Percentiles rank a stretch among this genome's conserved stretches.
Evolutionary conservation across 352 stramenopile genomes (phyloP).

Genomic region (Phytophthora nicotianae): DNA sequence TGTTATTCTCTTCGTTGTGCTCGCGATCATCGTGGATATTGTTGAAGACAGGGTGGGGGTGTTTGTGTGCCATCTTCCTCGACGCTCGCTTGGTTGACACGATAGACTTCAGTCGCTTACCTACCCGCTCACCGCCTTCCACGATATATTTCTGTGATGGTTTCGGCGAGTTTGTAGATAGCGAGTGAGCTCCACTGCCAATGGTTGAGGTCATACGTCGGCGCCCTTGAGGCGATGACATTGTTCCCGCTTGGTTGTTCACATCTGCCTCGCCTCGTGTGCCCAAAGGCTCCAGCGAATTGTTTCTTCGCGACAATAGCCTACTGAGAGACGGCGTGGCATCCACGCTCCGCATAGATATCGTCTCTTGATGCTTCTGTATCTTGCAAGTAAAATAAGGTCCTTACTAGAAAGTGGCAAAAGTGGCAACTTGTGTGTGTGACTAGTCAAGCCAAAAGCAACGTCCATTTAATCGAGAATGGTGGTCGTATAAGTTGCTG

Average conservation of each 20-base stretch:
- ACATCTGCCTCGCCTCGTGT: conserved; percentile 7
- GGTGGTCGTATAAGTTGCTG: conserved; percentile 28
- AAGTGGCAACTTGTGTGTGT: not conserved
- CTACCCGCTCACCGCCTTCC: not conserved
- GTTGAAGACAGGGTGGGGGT: conserved; percentile 11
- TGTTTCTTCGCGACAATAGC: conserved; percentile 18
- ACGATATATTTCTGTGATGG: conserved; percentile 19
- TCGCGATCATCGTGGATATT: conserved; percentile 21
- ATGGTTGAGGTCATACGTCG: conserved; percentile 7
- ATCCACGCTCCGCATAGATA: conserved; percentile 9
- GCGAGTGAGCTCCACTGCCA: not conserved
- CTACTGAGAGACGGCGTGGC: conserved; percentile 4
- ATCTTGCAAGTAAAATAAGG: conserved; percentile 7
- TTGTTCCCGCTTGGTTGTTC: conserved; percentile 9
- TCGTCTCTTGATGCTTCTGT: conserved; percentile 17
- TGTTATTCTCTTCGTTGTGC: not conserved
- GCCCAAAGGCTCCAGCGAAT: conserved; percentile 27
- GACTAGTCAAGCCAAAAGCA: conserved; percentile 29
- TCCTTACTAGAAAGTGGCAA: conserved; percentile 1
- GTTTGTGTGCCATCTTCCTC: conserved; percentile 15
- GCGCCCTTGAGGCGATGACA: conserved; percentile 1
- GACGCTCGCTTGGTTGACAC: conserved; percentile 12
- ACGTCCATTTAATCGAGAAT: conserved; percentile 19
- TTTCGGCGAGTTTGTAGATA: conserved; percentile 5
- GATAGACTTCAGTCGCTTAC: conserved; percentile 19